Evolutionary conservation across 768 basidiomycete genomes (phyloP), one percentile per base, ranked within the genome.

Genomic region (Tulasnella sp.): DNA sequence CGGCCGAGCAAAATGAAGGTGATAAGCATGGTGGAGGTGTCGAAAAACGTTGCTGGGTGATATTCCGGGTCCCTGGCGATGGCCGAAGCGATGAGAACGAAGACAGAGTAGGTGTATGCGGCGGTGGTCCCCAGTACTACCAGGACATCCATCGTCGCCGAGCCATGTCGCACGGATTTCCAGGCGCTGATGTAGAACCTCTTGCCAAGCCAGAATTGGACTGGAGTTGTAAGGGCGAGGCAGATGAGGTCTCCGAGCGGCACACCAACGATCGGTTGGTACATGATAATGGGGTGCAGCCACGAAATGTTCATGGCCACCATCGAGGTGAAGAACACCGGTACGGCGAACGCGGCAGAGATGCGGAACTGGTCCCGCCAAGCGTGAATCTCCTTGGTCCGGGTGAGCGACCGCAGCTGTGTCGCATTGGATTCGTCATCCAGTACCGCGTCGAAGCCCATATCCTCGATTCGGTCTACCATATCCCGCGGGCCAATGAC

Each of bases 21-120:
- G 88, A 99, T 92, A 79, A 99, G 87, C 98, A 98, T 99, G 26
- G 98, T 98, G 82, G 95, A 98, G 1, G 98, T 99, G 85, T 99
- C 98, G 86, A 99, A 99, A 85, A 99, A 99, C 69, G 95, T 88
- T 83, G 92, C 89, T 1, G 98, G 97, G 26, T 89, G 91, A 83
- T 88, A 94, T 61, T 87, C 87, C 0, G 91, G 88, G 13, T 91
- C 89, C 5, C 87, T 84, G 82, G 90, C 90, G 84, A 91, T 88
- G 4, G 87, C 83, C 7, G 94, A 92, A 73, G 86, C 85, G 79
- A 93, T 67, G 86, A 99, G 88, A 70, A 88, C 85, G 79, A 89
- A 84, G 35, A 95, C 79, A 0, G 97, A 99, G 85, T 99, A 99
- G 81, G 91, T 87, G 83, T 97, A 99, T 10, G 98, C 94, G 0